These are phyloP conservation scores for Eleusine coracana DNA, from an alignment of 176 grass and related monocot genomes.

Conservation along the genomic window DNA sequence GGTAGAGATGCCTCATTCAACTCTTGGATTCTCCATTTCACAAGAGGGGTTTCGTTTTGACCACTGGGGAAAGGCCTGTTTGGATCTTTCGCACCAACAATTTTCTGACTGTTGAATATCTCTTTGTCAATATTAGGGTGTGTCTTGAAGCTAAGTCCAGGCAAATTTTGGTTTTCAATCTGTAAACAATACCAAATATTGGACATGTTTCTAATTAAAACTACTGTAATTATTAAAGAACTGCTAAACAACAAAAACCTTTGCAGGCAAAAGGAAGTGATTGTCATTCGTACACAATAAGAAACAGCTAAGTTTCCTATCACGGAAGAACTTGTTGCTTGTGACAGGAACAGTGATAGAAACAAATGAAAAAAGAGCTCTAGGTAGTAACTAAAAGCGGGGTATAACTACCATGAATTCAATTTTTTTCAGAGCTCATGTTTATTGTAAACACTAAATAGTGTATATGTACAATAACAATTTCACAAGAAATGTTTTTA, in stretches of 20 bases:
- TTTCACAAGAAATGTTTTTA: background rate
- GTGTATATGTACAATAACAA: background rate
- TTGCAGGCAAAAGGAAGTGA: background rate
- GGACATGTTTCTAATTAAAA: slow-evolving; percentile 14
- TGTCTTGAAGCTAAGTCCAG: slow-evolving; percentile 84
- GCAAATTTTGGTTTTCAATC: slow-evolving; percentile 79
- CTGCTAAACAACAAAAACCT: background rate
- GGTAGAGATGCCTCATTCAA: slow-evolving; percentile 78
- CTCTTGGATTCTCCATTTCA: slow-evolving; percentile 87
- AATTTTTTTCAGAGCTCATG: background rate
- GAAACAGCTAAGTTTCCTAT: background rate
- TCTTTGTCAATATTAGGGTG: slow-evolving; percentile 87
- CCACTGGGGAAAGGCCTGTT: slow-evolving; percentile 82
- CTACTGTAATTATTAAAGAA: background rate
- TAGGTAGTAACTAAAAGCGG: too few relatives aligned
- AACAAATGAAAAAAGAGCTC: background rate
- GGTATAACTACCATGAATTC: background rate
- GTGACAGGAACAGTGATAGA: background rate
- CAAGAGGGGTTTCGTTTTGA: slow-evolving; percentile 81
- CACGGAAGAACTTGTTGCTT: background rate
- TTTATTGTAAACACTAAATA: background rate
- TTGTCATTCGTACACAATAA: slow-evolving; percentile 14
- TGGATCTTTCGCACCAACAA: slow-evolving; percentile 79
- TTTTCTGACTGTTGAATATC: slow-evolving; percentile 70
- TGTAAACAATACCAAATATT: slow-evolving; percentile 40